Evolutionary conservation across 441 rosid genomes (phyloP).

Genomic region (Erysimum pusillum): DNA sequence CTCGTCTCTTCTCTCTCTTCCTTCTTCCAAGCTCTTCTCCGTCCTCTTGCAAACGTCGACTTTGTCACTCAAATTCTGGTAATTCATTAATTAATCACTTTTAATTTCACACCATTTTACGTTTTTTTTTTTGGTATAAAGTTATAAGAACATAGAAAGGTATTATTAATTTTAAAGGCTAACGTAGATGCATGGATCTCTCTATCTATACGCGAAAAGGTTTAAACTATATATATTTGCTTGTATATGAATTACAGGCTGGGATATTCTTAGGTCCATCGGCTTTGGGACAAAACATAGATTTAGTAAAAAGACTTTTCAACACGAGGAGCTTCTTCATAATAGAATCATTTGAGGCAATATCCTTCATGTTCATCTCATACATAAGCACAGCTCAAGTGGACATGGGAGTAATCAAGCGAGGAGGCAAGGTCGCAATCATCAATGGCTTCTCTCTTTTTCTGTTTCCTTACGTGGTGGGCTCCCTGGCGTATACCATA

Average conservation of each 20-base stretch:
- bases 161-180: background rate
- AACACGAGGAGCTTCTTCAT: constrained; percentile 38
- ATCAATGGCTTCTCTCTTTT: constrained; percentile 52
- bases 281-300: constrained; percentile 41
- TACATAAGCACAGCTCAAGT: constrained; percentile 48
- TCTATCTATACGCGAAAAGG: background rate
- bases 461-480: constrained; percentile 37
- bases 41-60: constrained; percentile 45
- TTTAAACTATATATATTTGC: background rate
- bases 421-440: constrained; percentile 51
- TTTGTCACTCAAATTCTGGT: constrained; percentile 55
- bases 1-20: constrained; percentile 41
- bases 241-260: constrained; percentile 41
- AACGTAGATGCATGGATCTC: background rate
- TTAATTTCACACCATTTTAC: background rate
- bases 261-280: constrained; percentile 59
- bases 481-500: background rate
- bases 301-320: constrained; percentile 12
- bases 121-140: background rate
- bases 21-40: constrained; percentile 45
- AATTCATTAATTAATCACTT: background rate
- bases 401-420: constrained; percentile 43
- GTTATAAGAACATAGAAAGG: background rate
- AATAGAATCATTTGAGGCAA: constrained; percentile 43
- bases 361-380: constrained; percentile 50